These are phyloP conservation scores for Vigna unguiculata DNA, from an alignment of 306 rosid genomes.

Conservation along the genomic window DNA sequence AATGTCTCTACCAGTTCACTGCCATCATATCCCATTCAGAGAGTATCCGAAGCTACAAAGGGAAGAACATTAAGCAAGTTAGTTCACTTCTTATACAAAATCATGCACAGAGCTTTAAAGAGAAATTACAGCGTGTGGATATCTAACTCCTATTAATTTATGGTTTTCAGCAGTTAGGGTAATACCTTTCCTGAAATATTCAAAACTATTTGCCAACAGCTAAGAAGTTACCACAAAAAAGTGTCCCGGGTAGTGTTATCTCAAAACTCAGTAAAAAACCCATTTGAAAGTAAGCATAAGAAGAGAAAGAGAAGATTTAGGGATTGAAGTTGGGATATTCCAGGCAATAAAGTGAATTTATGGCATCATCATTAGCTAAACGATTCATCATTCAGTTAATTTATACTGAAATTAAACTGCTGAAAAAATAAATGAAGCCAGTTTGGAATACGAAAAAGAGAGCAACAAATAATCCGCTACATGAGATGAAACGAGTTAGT, in stretches of 20 bases:
- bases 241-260: background rate
- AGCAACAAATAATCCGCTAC: background rate
- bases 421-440: background rate
- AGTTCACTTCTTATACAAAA: conserved; percentile 33
- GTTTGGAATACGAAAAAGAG: background rate
- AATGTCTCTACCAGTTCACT: conserved; percentile 52
- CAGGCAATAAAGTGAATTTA: background rate
- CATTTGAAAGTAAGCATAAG: conserved; percentile 10
- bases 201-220: background rate
- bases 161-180: conserved; percentile 22
- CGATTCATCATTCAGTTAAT: background rate
- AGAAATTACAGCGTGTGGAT: background rate
- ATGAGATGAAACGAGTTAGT: conserved; percentile 13
- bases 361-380: conserved; percentile 1
- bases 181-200: conserved; percentile 3
- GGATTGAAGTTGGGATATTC: background rate
- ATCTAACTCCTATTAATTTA: conserved; percentile 3
- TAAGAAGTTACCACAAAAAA: background rate
- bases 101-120: background rate
- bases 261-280: conserved; percentile 22
- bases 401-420: background rate
- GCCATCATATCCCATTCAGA: conserved; percentile 77
- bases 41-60: conserved; percentile 51
- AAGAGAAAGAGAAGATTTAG: conserved; percentile 2
- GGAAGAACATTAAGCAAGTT: conserved; percentile 41